Conservation (phyloP, 176 grass and related monocot genomes). For the Lolium perenne region DNA sequence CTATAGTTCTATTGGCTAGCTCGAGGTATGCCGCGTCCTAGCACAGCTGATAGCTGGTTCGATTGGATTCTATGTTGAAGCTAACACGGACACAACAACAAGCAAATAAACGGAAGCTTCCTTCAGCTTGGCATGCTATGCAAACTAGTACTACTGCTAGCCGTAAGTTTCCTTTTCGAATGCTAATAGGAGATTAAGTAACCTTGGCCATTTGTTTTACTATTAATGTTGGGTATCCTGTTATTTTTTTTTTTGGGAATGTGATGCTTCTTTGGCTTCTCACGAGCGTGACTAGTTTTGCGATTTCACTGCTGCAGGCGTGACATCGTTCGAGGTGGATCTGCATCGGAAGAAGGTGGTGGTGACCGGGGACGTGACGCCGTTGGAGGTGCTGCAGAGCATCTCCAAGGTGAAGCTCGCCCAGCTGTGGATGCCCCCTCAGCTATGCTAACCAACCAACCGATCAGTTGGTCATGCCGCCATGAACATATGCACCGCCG, state of each 20-base stretch:
- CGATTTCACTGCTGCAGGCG: background rate
- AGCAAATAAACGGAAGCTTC: background rate
- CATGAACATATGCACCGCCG: background rate
- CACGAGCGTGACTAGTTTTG: background rate
- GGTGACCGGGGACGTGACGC: conserved; percentile 79
- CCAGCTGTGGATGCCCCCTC: conserved; percentile 61
- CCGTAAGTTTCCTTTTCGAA: background rate
- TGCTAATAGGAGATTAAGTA: background rate
- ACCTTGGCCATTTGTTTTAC: background rate
- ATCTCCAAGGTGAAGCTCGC: conserved; percentile 93
- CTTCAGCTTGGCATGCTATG: background rate
- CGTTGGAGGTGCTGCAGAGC: conserved; percentile 82
- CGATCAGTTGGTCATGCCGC: background rate
- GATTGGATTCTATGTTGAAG: too few relatives aligned
- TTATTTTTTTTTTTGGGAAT: too few relatives aligned
- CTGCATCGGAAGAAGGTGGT: conserved; percentile 84
- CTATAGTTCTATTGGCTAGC: too few relatives aligned
- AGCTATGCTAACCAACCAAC: background rate
- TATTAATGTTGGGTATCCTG: accelerated
- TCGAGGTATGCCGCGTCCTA: too few relatives aligned
- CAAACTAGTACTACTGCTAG: background rate
- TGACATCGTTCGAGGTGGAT: conserved; percentile 53
- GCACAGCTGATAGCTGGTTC: too few relatives aligned
- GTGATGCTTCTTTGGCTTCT: background rate
- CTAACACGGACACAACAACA: too few relatives aligned